Base-by-base conservation (phyloP, 768 basidiomycete genomes). In the Pleurotus pulmonarius region DNA sequence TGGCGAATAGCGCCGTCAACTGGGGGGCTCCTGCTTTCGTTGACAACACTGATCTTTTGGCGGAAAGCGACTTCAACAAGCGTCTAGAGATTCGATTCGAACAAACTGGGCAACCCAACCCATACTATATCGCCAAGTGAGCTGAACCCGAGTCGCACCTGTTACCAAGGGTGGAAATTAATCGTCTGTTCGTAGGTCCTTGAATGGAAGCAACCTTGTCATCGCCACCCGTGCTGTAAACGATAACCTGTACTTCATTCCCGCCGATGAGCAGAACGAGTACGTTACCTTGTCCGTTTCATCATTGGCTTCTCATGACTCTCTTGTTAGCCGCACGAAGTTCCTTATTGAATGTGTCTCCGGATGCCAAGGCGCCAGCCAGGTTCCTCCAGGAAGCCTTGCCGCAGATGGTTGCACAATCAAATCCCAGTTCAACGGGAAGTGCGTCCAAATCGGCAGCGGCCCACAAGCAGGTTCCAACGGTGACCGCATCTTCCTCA, bases 401-500 rank as follows among this genome's bases (percentile, higher is more conserved):
- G n/a, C 51, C 11, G 51, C 51, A 4, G 51, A 52, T 41, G 51
- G 51, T 7, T 52, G 51, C 51, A 52, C 51, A 2, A 52, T 52
- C 51, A 52, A 52, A 16, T 52, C 51, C 51, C 22, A 20, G n/a
- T 52, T 52, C 38, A 52, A 52, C 22, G 15, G 24, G 5, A 52
- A 52, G 24, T 52, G 51, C 41, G 51, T 52, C 11, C 51, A 52
- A 40, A 37, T 52, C 11, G 51, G 51, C n/a, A 52, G n/a, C 15
- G 51, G 51, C 18, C 51, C 51, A 11, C 38, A 29, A 29, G 51
- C 51, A 16, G 51, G 51, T 12, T 24, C 18, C 51, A 29, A 52
- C n/a, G 51, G 51, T n/a, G 51, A 52, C 38, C 51, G 51, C 20
- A 52, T 52, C 39, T 52, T 52, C 51, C 22, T 52, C 13, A 52